Evolutionary conservation across 257 asterid genomes (phyloP).

Genomic region (Solanum dulcamara): DNA sequence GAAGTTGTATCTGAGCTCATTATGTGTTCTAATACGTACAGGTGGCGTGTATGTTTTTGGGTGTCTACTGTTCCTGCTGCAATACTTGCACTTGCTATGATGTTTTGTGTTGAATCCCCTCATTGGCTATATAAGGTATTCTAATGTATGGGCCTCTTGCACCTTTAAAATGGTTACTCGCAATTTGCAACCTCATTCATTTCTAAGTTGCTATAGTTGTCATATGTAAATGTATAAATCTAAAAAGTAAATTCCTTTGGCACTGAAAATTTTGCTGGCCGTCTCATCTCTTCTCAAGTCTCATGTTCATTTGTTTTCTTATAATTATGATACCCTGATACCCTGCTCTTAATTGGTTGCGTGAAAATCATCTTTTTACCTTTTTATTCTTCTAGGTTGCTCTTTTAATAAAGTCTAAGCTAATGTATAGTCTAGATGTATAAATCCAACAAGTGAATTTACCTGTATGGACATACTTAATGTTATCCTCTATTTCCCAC

Average conservation of each 20-base stretch:
- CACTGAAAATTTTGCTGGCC: neutral
- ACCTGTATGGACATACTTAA: neutral
- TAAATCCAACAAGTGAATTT: neutral
- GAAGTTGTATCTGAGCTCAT: constrained; percentile 5
- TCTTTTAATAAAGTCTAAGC: neutral
- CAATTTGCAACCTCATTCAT: neutral
- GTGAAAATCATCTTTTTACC: neutral
- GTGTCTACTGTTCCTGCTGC: constrained; percentile 69
- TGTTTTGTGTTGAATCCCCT: constrained; percentile 89
- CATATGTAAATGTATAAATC: neutral
- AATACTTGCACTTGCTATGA: constrained; percentile 56
- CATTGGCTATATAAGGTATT: constrained; percentile 89
- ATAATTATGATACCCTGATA: neutral
- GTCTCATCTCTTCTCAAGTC: neutral
- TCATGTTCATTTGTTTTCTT: neutral
- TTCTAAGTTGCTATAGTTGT: neutral
- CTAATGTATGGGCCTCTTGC: neutral
- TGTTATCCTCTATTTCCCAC: neutral
- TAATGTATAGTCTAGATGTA: neutral
- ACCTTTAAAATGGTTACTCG: neutral
- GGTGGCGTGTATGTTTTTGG: constrained; percentile 98
- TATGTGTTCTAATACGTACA: constrained; percentile 14
- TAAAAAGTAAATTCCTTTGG: neutral
- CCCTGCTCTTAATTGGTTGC: neutral
- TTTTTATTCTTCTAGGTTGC: neutral